Evolutionary conservation across 140 eudicot species (phyloP).

Genomic region (Ambrosia hybrid): DNA sequence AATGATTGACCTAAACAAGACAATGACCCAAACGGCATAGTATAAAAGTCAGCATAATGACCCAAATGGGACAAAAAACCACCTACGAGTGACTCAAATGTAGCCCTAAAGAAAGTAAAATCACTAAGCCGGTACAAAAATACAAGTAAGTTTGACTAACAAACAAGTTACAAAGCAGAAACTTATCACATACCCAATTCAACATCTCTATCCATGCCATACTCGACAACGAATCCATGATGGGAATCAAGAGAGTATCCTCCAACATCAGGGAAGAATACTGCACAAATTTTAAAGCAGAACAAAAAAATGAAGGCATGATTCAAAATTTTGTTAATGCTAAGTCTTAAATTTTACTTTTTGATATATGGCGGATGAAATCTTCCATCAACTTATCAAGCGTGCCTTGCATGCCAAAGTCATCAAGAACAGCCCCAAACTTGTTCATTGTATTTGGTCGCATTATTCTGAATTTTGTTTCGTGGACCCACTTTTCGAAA

Average conservation of each 20-base stretch:
- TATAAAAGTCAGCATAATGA: not conserved
- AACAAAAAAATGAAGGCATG: not conserved
- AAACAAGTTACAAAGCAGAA: not conserved
- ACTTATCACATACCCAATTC: conserved; percentile 61
- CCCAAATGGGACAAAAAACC: not conserved
- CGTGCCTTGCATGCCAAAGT: conserved; percentile 87
- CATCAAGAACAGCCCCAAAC: conserved; percentile 94
- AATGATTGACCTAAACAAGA: too few species aligned
- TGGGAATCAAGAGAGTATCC: conserved; percentile 88
- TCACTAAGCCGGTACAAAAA: not conserved
- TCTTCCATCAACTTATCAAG: conserved; percentile 89
- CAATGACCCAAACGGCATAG: too few species aligned
- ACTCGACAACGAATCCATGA: conserved; percentile 97
- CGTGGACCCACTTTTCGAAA: conserved; percentile 86
- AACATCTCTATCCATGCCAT: conserved; percentile 86
- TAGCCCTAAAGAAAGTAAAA: not conserved
- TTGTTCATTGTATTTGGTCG: conserved; percentile 91
- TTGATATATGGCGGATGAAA: conserved; percentile 73
- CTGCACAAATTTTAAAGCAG: conserved; percentile 44
- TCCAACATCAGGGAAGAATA: conserved; percentile 87
- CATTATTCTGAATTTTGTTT: conserved; percentile 87
- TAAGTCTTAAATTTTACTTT: conserved; percentile 40
- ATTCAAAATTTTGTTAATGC: not conserved
- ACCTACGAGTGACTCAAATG: not conserved
- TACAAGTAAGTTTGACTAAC: not conserved